Evolutionary conservation across 2,329 filamentous ascomycete species (phyloP).

Genomic region (Penicillium olsonii): DNA sequence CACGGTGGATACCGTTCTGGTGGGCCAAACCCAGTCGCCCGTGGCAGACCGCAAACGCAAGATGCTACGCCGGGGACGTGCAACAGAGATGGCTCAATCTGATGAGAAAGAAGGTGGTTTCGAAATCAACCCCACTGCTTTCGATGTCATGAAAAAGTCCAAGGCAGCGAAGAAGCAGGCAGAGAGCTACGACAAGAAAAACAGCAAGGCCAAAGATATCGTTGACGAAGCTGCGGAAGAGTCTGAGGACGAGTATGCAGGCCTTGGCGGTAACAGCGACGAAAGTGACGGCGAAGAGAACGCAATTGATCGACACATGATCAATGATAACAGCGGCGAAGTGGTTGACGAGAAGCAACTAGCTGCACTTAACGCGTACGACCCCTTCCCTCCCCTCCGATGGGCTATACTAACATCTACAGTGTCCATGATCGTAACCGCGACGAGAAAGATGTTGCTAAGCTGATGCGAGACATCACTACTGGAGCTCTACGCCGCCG

Average conservation of each 20-base stretch:
- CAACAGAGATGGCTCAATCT: constrained; percentile 48
- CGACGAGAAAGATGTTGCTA: constrained; percentile 85
- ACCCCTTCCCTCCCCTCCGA: constrained; percentile 25
- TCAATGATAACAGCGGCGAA: constrained; percentile 78
- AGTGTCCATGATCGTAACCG: constrained; percentile 76
- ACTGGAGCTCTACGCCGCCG: constrained; percentile 85
- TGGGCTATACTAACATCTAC: constrained; percentile 7
- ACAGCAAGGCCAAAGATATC: constrained; percentile 82
- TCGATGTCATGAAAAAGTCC: constrained; percentile 70
- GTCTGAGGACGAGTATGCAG: constrained; percentile 97
- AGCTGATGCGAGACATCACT: constrained; percentile 89
- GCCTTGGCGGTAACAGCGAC: constrained; percentile 84
- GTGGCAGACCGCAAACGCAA: constrained; percentile 61
- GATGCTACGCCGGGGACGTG: constrained; percentile 53
- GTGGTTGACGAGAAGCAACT: constrained; percentile 78
- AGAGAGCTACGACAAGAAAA: constrained; percentile 73
- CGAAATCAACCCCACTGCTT: constrained; percentile 56
- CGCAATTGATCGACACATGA: constrained; percentile 80
- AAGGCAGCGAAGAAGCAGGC: constrained; percentile 62
- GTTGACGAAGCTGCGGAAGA: constrained; percentile 93
- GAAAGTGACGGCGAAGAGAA: constrained; percentile 79
- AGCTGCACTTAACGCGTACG: constrained; percentile 86
- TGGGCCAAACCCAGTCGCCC: constrained; percentile 62
- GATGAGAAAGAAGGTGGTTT: constrained; percentile 41
- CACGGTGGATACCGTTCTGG: constrained; percentile 69